phyloP scores from a whole-genome alignment of 768 basidiomycete species.

The Pulveroboletus sp. region DNA sequence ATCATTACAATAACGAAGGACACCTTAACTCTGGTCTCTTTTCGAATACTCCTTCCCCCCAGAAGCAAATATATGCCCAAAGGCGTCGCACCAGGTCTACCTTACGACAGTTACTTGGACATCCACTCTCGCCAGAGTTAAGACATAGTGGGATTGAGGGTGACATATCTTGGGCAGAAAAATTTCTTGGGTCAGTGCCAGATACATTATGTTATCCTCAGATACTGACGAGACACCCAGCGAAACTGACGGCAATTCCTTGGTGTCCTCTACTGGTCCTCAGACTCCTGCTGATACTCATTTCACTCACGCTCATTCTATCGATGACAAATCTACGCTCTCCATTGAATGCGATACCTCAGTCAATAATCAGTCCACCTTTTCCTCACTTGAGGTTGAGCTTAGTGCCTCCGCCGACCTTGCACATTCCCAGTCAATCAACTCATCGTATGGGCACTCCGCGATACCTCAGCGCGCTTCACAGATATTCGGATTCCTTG shows the following conservation, averaged over 20 bases:
- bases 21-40: constrained; percentile 57
- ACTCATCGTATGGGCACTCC: constrained; percentile 37
- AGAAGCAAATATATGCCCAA: constrained; percentile 43
- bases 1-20: constrained; percentile 71
- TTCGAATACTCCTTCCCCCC: constrained; percentile 47
- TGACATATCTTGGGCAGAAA: constrained; percentile 84
- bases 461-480: constrained; percentile 65
- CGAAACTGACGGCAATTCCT: constrained; percentile 41
- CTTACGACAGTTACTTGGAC: constrained; percentile 66
- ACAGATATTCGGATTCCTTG: constrained; percentile 70
- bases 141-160: constrained; percentile 48
- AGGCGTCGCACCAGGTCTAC: constrained; percentile 65
- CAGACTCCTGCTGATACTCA: constrained; percentile 44
- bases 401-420: constrained; percentile 49
- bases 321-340: constrained; percentile 35
- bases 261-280: constrained; percentile 47
- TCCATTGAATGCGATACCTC: constrained; percentile 45
- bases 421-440: constrained; percentile 15
- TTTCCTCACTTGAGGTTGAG: constrained; percentile 77
- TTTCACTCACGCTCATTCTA: constrained; percentile 39
- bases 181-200: constrained; percentile 54
- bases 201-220: neutral
- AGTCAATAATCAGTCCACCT: constrained; percentile 33
- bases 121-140: constrained; percentile 32
- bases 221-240: constrained; percentile 27